Evolutionary conservation across 805 yeast species (phyloP).

Genomic region (Clavispora phyllophila): DNA sequence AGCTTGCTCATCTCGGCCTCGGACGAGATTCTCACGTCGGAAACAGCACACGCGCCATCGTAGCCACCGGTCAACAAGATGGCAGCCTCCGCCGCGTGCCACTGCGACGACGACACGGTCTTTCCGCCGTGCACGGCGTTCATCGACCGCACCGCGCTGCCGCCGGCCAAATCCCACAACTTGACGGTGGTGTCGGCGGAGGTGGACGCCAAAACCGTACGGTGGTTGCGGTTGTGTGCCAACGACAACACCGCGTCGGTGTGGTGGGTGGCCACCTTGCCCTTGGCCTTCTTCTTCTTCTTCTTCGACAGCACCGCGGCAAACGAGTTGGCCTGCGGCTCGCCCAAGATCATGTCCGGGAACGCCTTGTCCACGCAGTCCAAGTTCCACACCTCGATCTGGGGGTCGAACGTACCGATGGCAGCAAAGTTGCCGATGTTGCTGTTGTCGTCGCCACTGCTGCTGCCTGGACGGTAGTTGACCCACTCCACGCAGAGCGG

Average conservation of each 20-base stretch:
- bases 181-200: conserved; percentile 95
- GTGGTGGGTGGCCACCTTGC: conserved; percentile 70
- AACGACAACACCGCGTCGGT: conserved; percentile 90
- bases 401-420: conserved; percentile 95
- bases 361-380: conserved; percentile 90
- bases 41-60: conserved; percentile 74
- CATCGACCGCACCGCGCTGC: conserved; percentile 74
- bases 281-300: conserved; percentile 45
- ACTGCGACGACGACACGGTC: conserved; percentile 78
- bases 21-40: conserved; percentile 77
- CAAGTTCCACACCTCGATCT: conserved; percentile 93
- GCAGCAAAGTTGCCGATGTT: conserved; percentile 90
- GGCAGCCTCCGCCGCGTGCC: conserved; percentile 69
- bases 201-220: conserved; percentile 85
- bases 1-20: conserved; percentile 54
- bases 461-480: conserved; percentile 59
- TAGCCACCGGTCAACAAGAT: conserved; percentile 88
- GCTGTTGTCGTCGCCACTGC: conserved; percentile 31
- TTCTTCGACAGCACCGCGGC: conserved; percentile 39
- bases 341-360: conserved; percentile 92
- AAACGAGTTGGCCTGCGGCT: conserved; percentile 45
- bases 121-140: conserved; percentile 67
- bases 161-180: conserved; percentile 84
- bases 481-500: conserved; percentile 97
- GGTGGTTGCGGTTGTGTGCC: conserved; percentile 73